Percentiles rank a stretch among this genome's conserved stretches.
Conservation (phyloP, 768 basidiomycete genomes). For the Auricularia auricula-judae region DNA sequence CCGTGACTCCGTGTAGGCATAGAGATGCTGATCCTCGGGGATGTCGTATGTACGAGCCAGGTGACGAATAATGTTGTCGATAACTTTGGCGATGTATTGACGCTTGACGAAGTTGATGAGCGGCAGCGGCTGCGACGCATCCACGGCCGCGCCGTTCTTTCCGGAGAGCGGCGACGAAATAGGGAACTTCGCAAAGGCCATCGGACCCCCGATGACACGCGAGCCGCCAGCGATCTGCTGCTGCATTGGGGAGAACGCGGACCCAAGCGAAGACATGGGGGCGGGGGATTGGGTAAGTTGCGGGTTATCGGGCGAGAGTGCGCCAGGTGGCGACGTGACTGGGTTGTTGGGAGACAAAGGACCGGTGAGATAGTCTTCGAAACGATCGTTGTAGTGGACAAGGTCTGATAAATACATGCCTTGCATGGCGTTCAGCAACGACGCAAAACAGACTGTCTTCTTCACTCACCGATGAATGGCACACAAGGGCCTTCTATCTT, state of each 20-base stretch:
- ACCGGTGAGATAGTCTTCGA: conserved; percentile 24
- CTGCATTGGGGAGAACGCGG: neutral
- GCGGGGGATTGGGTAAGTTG: neutral
- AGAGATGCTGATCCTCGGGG: conserved; percentile 29
- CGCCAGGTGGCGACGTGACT: neutral
- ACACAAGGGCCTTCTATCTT: conserved; percentile 41
- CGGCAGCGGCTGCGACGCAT: neutral
- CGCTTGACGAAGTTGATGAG: conserved; percentile 44
- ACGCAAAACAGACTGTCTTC: too few relatives aligned
- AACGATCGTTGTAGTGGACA: conserved; percentile 42
- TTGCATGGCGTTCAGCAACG: neutral
- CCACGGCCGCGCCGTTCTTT: neutral
- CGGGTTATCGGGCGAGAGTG: neutral
- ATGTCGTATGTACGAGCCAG: conserved; percentile 43
- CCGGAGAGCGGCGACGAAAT: neutral
- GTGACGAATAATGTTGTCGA: conserved; percentile 44
- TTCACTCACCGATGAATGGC: conserved; percentile 38
- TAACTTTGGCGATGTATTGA: conserved; percentile 44
- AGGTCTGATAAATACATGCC: conserved; percentile 51
- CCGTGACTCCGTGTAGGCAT: conserved; percentile 34
- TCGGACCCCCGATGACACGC: neutral
- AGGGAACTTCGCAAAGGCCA: neutral
- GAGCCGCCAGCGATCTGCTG: neutral
- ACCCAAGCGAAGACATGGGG: neutral
- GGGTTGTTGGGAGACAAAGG: neutral